phyloP scores from a whole-genome alignment of 345 rosid genomes.

The Zanthoxylum bungeanum region DNA sequence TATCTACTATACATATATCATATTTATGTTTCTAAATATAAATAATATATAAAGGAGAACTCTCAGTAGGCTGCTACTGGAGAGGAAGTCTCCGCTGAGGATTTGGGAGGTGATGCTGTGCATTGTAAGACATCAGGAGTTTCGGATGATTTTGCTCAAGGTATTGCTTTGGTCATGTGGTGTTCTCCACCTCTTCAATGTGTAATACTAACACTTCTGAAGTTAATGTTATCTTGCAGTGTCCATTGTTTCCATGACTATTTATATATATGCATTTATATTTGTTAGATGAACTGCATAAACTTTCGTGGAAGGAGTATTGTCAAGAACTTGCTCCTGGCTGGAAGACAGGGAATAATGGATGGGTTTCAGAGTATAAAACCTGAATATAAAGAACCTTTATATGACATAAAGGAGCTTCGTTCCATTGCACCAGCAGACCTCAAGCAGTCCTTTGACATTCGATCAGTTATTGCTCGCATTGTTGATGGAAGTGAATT shows the following conservation, averaged over 20 bases:
- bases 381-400: constrained; percentile 60
- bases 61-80: constrained; percentile 94
- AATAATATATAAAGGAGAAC: constrained; percentile 31
- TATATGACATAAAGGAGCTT: constrained; percentile 78
- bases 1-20: background rate
- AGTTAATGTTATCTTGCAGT: constrained; percentile 21
- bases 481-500: constrained; percentile 95
- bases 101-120: constrained; percentile 83
- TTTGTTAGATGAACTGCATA: constrained; percentile 85
- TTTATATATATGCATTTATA: background rate
- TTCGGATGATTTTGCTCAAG: constrained; percentile 97
- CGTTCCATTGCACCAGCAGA: constrained; percentile 89
- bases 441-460: constrained; percentile 86
- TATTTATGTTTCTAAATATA: background rate
- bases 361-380: constrained; percentile 33
- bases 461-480: constrained; percentile 85
- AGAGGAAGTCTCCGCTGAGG: constrained; percentile 93
- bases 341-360: constrained; percentile 49
- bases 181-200: background rate
- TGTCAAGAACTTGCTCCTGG: constrained; percentile 85
- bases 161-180: constrained; percentile 29
- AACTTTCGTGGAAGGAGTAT: constrained; percentile 91
- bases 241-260: constrained; percentile 2
- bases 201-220: constrained; percentile 13
- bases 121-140: constrained; percentile 95